Evolutionary conservation across 306 rosid species (phyloP).

Genomic region (Delonix regia): DNA sequence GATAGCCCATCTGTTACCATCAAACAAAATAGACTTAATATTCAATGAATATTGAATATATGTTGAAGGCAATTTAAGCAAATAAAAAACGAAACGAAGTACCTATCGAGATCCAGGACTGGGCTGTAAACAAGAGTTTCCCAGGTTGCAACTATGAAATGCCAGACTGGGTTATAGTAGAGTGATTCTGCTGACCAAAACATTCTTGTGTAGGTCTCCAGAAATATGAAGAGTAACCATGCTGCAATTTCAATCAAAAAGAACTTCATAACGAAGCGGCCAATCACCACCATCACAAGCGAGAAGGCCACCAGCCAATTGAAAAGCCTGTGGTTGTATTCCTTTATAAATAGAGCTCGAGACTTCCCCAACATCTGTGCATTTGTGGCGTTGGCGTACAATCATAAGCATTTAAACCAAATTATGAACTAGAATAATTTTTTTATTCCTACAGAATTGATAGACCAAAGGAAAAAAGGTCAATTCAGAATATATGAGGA

Average conservation of each 20-base stretch:
- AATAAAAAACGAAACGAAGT: not conserved
- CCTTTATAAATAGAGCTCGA: constrained; percentile 59
- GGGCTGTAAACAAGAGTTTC: constrained; percentile 75
- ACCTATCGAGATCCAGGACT: constrained; percentile 73
- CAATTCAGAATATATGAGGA: not conserved
- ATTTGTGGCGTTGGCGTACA: constrained; percentile 1
- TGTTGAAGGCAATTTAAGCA: not conserved
- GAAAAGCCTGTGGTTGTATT: constrained; percentile 69
- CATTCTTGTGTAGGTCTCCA: constrained; percentile 77
- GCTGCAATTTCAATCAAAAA: constrained; percentile 62
- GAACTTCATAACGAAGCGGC: constrained; percentile 66
- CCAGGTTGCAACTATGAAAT: constrained; percentile 66
- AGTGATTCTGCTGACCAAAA: constrained; percentile 78
- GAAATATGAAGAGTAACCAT: constrained; percentile 68
- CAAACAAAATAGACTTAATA: not conserved
- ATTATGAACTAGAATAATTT: not conserved
- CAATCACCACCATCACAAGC: constrained; percentile 69
- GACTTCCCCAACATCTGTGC: constrained; percentile 73
- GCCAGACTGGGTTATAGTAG: constrained; percentile 72
- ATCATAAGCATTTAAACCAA: constrained; percentile 28
- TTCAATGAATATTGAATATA: not conserved
- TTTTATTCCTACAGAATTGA: not conserved
- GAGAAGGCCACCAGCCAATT: constrained; percentile 80
- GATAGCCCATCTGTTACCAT: constrained; percentile 66
- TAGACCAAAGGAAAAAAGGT: not conserved